These are phyloP conservation scores for Rosa hybrid DNA, from an alignment of 331 rosid species.

Conservation along the genomic window DNA sequence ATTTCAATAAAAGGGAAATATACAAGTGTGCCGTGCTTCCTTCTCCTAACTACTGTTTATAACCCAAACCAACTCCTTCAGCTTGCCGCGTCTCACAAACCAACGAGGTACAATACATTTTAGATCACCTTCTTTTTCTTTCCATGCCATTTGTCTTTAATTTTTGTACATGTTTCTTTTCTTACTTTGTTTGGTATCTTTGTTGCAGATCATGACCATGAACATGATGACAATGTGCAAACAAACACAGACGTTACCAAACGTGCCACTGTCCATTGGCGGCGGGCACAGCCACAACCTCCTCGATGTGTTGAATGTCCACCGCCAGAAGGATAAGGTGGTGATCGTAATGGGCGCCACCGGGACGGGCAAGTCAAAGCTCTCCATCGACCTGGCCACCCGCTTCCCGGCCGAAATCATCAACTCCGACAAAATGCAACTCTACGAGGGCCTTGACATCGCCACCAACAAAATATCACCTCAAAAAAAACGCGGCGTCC, in stretches of 20 bases:
- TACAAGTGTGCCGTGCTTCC: not conserved
- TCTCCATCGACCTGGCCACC: conserved; percentile 71
- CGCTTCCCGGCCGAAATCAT: conserved; percentile 63
- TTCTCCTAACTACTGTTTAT: not conserved
- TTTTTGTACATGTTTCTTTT: not conserved
- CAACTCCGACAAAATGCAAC: conserved; percentile 91
- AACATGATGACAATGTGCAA: conserved; percentile 34
- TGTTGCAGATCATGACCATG: not conserved
- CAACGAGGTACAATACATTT: conserved; percentile 1
- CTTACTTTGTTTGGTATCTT: not conserved
- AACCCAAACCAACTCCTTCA: conserved; percentile 6
- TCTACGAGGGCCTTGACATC: conserved; percentile 70
- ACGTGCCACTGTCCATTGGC: conserved; percentile 29
- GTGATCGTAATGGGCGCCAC: conserved; percentile 85
- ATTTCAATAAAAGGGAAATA: not conserved
- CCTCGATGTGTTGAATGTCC: conserved; percentile 23
- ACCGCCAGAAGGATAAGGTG: conserved; percentile 62
- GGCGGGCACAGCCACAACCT: conserved; percentile 35
- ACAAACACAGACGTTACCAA: conserved; percentile 35
- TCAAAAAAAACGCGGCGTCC: conserved; percentile 63
- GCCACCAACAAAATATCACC: conserved; percentile 71
- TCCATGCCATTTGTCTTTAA: not conserved
- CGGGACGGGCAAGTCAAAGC: conserved; percentile 80
- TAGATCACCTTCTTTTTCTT: not conserved
- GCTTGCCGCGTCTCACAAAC: conserved; percentile 17